Evolutionary conservation across 352 stramenopile genomes (phyloP), one percentile per base, ranked within the genome.

Genomic region (Halophytophthora polymorphica): DNA sequence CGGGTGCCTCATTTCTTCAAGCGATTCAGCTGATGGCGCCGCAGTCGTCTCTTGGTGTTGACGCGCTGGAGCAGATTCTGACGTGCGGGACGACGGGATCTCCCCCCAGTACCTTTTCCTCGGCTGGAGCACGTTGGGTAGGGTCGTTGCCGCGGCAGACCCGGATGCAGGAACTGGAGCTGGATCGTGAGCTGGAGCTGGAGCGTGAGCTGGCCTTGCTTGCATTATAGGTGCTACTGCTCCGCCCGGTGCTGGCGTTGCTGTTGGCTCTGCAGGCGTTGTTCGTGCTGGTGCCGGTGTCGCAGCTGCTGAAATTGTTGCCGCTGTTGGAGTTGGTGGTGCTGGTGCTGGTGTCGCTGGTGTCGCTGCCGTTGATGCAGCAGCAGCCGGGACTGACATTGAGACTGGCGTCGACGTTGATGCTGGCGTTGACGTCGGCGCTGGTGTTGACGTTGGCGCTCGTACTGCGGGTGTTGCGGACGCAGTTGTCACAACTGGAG

Each of bases 1-100:
- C 42, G 25, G 25, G 21, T 44, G n/a, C 2, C 25, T 10, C 15
- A 53, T 12, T 2, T 56, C 14, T 58, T 58, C 45, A 50, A 33
- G 37, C 0, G 45, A 45, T 10, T 39, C 25, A 34, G 18, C 18
- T 19, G 52, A 43, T 35, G 46, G 50, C 17, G 44, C 50, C 18
- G 50, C 59, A 17, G 53, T 36, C 19, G 56, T 43, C 13, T n/a
- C n/a, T n/a, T n/a, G n/a, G n/a, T n/a, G n/a, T n/a, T n/a, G n/a
- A n/a, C n/a, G n/a, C n/a, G n/a, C n/a, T n/a, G n/a, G n/a, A n/a
- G n/a, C n/a, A n/a, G n/a, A n/a, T n/a, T n/a, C n/a, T n/a, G n/a
- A n/a, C n/a, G n/a, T n/a, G n/a, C n/a, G n/a, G n/a, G n/a, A n/a
- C n/a, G n/a, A n/a, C n/a, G n/a, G n/a, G n/a, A n/a, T n/a, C n/a